Evolutionary conservation across 2,329 filamentous ascomycete species (phyloP).

Genomic region (Fusarium nisikadoi): DNA sequence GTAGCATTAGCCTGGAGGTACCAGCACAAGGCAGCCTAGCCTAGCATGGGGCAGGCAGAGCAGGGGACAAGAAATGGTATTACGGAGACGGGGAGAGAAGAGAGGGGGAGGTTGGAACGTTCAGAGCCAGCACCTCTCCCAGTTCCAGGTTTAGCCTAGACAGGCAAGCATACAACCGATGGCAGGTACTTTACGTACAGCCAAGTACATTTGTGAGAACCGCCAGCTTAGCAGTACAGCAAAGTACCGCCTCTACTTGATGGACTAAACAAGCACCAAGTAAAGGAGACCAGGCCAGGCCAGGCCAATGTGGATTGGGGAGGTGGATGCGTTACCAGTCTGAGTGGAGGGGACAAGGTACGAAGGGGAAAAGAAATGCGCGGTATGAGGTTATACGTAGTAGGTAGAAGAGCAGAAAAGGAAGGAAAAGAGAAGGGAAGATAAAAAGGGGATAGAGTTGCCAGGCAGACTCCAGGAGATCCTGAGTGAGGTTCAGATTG

Average conservation of each 20-base stretch:
- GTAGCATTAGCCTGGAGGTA: slow-evolving; percentile 1
- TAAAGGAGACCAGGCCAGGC: not conserved
- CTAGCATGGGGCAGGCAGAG: slow-evolving; percentile 1
- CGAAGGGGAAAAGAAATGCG: not conserved
- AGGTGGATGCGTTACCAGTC: slow-evolving; percentile 15
- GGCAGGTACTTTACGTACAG: slow-evolving; percentile 11
- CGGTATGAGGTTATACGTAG: not conserved
- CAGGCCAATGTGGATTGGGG: slow-evolving; percentile 14
- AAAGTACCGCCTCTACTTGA: not conserved
- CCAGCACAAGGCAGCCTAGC: slow-evolving; percentile 4
- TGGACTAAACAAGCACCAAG: slow-evolving; percentile 23
- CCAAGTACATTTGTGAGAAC: slow-evolving; percentile 12
- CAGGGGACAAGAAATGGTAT: not conserved
- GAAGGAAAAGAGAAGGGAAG: not conserved
- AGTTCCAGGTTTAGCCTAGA: slow-evolving; percentile 25
- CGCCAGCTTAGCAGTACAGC: not conserved
- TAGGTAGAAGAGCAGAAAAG: not conserved
- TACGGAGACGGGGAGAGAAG: slow-evolving; percentile 7
- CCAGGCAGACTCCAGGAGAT: not conserved
- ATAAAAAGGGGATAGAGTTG: not conserved
- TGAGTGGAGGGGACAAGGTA: slow-evolving; percentile 17
- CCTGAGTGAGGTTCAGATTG: not conserved
- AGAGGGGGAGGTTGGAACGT: slow-evolving; percentile 21
- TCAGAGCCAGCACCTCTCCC: slow-evolving; percentile 1
- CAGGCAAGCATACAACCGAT: slow-evolving; percentile 4